Evolutionary conservation across 148 eudicot species (phyloP).

Genomic region (Heliosperma pusillum): DNA sequence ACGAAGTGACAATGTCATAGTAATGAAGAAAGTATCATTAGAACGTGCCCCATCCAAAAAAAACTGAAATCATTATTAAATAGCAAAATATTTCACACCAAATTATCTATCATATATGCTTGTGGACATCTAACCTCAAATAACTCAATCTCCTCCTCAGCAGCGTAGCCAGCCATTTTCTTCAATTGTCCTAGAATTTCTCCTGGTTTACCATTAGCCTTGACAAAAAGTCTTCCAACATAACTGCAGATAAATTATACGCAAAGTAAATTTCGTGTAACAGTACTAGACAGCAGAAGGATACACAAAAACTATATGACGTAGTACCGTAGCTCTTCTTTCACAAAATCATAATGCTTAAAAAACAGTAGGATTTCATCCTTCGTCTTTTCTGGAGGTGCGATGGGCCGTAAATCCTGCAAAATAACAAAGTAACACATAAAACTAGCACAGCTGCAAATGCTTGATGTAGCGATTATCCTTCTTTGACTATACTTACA

Average conservation of each 20-base stretch:
- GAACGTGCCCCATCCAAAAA: background rate
- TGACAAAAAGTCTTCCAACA: slow-evolving; percentile 66
- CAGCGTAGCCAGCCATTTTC: slow-evolving; percentile 56
- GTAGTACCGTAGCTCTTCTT: slow-evolving; percentile 66
- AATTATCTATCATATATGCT: background rate
- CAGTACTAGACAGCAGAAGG: slow-evolving; percentile 6
- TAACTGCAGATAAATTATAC: slow-evolving; percentile 33
- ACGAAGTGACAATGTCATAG: background rate
- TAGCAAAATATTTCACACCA: background rate
- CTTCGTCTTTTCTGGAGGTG: slow-evolving; percentile 64
- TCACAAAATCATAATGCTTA: slow-evolving; percentile 76
- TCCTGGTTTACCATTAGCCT: slow-evolving; percentile 51
- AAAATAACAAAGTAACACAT: slow-evolving; percentile 1
- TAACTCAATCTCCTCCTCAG: slow-evolving; percentile 65
- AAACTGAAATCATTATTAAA: background rate
- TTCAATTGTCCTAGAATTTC: slow-evolving; percentile 51
- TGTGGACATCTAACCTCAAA: slow-evolving; percentile 46
- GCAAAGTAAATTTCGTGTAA: background rate
- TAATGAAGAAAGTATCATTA: background rate
- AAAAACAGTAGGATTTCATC: slow-evolving; percentile 80
- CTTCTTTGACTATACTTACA: slow-evolving; percentile 36
- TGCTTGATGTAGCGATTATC: background rate
- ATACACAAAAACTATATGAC: background rate
- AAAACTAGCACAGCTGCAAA: background rate
- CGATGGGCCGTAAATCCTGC: slow-evolving; percentile 63